Conservation (phyloP, 1,284 basidiomycete genomes). For the Pulchroboletus neoregius region DNA sequence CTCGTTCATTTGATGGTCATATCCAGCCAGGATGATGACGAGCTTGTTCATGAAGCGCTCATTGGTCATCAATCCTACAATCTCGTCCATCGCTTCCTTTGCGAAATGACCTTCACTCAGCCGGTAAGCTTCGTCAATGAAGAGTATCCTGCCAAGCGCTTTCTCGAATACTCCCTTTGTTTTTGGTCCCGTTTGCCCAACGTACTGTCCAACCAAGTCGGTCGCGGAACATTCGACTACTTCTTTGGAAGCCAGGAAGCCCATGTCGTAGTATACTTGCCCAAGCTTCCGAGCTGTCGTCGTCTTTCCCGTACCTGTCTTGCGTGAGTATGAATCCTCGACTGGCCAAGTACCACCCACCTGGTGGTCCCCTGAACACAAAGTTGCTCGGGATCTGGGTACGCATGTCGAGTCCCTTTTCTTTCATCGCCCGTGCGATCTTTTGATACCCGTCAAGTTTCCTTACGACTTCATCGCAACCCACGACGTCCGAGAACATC, state of each 20-base stretch:
- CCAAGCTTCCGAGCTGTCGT: slow-evolving; percentile 43
- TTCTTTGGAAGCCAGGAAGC: slow-evolving; percentile 23
- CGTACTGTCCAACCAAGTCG: slow-evolving; percentile 62
- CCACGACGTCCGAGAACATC: slow-evolving; percentile 60
- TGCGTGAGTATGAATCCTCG: slow-evolving; percentile 1
- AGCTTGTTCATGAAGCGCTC: slow-evolving; percentile 53
- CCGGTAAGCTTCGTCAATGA: slow-evolving; percentile 65
- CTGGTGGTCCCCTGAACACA: slow-evolving; percentile 67
- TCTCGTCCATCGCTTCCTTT: slow-evolving; percentile 63
- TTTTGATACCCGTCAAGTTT: slow-evolving; percentile 51
- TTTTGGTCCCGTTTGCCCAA: slow-evolving; percentile 67
- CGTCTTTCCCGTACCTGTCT: slow-evolving; percentile 40
- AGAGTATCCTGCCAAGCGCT: slow-evolving; percentile 59
- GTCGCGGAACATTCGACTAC: slow-evolving; percentile 63
- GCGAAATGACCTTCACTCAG: slow-evolving; percentile 57
- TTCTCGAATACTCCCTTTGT: slow-evolving; percentile 53
- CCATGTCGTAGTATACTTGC: slow-evolving; percentile 33
- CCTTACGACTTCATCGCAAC: slow-evolving; percentile 49
- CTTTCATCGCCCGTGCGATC: slow-evolving; percentile 44
- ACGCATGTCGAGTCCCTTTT: slow-evolving; percentile 40
- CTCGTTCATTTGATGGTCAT: slow-evolving; percentile 61
- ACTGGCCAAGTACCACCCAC: slow-evolving; percentile 8
- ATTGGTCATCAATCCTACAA: slow-evolving; percentile 58
- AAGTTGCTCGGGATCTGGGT: slow-evolving; percentile 60
- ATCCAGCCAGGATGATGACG: slow-evolving; percentile 64